Conservation (phyloP, 179 eudicot genomes). For the Monotropa hypopitys region DNA sequence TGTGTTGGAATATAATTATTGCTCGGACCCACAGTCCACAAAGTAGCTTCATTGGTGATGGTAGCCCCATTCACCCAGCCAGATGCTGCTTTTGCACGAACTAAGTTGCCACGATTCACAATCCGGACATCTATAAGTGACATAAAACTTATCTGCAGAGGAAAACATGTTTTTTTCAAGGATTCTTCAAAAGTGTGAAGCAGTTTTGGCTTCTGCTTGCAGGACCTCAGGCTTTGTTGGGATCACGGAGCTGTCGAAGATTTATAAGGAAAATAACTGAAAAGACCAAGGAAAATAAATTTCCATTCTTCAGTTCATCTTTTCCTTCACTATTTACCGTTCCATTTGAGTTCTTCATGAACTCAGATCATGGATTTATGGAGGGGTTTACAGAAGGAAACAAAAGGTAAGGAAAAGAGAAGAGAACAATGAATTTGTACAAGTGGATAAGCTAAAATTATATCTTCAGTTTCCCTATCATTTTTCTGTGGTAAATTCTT, state of each 20-base stretch:
- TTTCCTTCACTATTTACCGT: background rate
- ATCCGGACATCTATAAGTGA: slow-evolving; percentile 67
- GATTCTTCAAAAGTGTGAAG: background rate
- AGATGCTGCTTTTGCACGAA: slow-evolving; percentile 19
- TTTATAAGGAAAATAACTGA: background rate
- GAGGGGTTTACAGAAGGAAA: background rate
- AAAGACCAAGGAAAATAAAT: background rate
- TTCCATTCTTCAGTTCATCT: background rate
- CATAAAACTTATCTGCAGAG: slow-evolving; percentile 61
- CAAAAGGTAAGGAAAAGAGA: background rate
- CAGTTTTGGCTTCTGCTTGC: background rate
- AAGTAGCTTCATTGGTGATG: slow-evolving; percentile 14
- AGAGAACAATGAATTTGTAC: background rate
- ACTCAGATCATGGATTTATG: background rate
- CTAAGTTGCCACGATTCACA: slow-evolving; percentile 30
- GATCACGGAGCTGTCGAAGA: background rate
- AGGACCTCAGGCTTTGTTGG: background rate
- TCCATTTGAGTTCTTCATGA: background rate
- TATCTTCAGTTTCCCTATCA: background rate
- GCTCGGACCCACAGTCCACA: slow-evolving; percentile 12
- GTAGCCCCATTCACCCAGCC: slow-evolving; percentile 10
- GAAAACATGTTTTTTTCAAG: background rate
- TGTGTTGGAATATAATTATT: slow-evolving; percentile 14
- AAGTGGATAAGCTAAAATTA: background rate
- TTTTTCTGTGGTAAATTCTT: background rate